phyloP scores from a whole-genome alignment of 306 rosid genomes.

The Castanea sativa region DNA sequence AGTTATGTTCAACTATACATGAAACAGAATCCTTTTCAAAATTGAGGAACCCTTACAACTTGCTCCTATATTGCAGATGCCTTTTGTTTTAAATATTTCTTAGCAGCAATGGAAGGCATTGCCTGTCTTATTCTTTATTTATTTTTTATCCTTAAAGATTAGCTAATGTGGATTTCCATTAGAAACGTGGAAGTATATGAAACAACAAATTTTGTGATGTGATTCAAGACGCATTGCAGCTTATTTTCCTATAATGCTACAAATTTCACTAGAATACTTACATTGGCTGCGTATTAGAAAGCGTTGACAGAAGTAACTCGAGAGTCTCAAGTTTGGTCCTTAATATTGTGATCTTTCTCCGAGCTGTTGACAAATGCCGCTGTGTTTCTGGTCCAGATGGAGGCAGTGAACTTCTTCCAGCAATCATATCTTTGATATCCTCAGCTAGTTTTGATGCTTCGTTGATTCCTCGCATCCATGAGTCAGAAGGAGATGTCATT shows the following conservation, averaged over 20 bases:
- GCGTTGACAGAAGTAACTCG: slow-evolving; percentile 32
- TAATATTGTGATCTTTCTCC: slow-evolving; percentile 45
- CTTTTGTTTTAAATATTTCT: too few species aligned
- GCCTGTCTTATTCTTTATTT: too few species aligned
- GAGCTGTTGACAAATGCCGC: slow-evolving; percentile 36
- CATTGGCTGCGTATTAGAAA: slow-evolving; percentile 35
- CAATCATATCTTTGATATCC: slow-evolving; percentile 37
- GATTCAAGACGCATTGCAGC: not conserved
- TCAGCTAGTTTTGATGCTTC: slow-evolving; percentile 46
- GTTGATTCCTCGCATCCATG: slow-evolving; percentile 39
- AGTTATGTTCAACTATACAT: too few species aligned
- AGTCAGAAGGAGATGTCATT: slow-evolving; percentile 28
- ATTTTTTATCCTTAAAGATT: too few species aligned
- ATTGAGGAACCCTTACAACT: too few species aligned
- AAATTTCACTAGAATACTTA: slow-evolving; percentile 8
- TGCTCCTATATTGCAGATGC: too few species aligned
- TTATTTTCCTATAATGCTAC: not conserved
- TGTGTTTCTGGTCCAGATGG: slow-evolving; percentile 43
- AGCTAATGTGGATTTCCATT: too few species aligned
- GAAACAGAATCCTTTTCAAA: too few species aligned
- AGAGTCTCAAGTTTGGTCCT: slow-evolving; percentile 44
- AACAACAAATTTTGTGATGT: not conserved
- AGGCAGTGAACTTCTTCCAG: slow-evolving; percentile 32
- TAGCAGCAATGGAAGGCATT: too few species aligned
- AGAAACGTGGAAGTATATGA: too few species aligned